Evolutionary conservation across 495 filamentous ascomycete genomes (phyloP).

Genomic region (Darksidea phi): DNA sequence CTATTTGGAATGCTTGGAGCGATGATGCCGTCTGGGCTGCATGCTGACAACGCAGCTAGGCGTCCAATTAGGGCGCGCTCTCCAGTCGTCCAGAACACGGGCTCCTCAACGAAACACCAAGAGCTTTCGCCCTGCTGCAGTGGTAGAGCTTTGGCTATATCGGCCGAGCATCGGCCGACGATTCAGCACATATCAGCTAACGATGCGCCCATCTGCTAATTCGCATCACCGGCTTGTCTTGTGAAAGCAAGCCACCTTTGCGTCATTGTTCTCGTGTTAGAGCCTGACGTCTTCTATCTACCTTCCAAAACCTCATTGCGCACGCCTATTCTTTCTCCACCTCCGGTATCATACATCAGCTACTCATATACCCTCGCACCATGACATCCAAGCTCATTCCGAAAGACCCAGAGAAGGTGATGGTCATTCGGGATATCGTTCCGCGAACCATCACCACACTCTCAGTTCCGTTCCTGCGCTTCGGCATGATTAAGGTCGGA

Average conservation of each 20-base stretch:
- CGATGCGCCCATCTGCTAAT: neutral
- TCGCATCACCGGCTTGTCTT: neutral
- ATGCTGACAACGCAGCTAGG: slow-evolving; percentile 11
- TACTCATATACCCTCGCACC: neutral
- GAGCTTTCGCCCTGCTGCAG: neutral
- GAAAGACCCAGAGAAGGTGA: slow-evolving; percentile 67
- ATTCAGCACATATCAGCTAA: neutral
- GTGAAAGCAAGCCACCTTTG: neutral
- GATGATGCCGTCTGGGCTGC: neutral
- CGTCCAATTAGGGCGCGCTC: neutral
- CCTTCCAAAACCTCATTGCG: neutral
- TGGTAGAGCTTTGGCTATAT: neutral
- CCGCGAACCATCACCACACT: slow-evolving; percentile 72
- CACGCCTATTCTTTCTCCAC: neutral
- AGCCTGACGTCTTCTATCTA: neutral
- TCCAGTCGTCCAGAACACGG: neutral
- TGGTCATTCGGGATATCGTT: slow-evolving; percentile 82
- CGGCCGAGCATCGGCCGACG: neutral
- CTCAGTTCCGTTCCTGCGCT: slow-evolving; percentile 80
- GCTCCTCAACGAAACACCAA: neutral
- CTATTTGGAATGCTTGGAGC: neutral
- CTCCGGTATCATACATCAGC: neutral
- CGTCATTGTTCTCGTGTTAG: neutral
- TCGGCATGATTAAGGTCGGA: slow-evolving; percentile 77
- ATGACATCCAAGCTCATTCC: slow-evolving; percentile 56